Conservation (phyloP, 2,329 filamentous ascomycete species). For the Colletotrichum graminicola region DNA sequence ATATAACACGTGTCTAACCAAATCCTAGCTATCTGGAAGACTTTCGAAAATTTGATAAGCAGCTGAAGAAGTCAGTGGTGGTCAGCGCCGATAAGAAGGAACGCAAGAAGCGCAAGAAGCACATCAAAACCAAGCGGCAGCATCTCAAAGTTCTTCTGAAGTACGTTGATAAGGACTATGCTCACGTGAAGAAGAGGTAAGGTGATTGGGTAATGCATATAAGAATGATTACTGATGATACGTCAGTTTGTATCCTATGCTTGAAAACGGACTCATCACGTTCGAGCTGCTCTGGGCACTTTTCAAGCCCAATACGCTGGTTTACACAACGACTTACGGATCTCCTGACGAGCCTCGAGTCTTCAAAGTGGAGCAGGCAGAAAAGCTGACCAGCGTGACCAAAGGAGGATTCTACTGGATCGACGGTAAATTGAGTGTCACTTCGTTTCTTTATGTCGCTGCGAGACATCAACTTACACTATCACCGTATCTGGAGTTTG, state of each 20-base stretch:
- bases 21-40: conserved; percentile 79
- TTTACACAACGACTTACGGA: conserved; percentile 82
- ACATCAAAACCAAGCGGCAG: conserved; percentile 67
- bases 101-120: conserved; percentile 71
- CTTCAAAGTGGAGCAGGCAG: conserved; percentile 84
- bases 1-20: conserved; percentile 17
- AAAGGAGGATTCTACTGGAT: conserved; percentile 82
- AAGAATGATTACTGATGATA: neutral
- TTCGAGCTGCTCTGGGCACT: conserved; percentile 91
- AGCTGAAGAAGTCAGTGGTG: conserved; percentile 70
- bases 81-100: conserved; percentile 64
- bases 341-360: conserved; percentile 81
- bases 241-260: conserved; percentile 78
- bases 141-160: conserved; percentile 80
- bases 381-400: conserved; percentile 76
- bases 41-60: conserved; percentile 73
- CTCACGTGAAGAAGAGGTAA: conserved; percentile 75
- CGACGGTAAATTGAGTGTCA: conserved; percentile 67
- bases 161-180: conserved; percentile 86
- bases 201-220: neutral
- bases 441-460: too few relatives aligned
- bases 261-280: conserved; percentile 86
- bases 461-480: neutral
- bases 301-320: conserved; percentile 88
- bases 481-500: conserved; percentile 82